Base-by-base conservation (phyloP, 2,329 filamentous ascomycete species). In the Chrysoporthe puriensis region DNA sequence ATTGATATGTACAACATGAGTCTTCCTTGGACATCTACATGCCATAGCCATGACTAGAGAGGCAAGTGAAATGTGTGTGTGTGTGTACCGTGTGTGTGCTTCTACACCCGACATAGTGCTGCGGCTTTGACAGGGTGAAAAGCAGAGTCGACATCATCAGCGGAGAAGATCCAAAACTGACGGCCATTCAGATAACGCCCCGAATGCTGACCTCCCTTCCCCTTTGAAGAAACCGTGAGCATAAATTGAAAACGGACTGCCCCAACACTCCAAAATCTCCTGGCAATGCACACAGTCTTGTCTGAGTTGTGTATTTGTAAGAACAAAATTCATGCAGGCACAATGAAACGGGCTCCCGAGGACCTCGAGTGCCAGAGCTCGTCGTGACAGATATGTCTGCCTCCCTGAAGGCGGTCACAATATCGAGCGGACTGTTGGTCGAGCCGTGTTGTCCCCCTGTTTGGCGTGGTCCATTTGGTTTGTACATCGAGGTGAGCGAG, bases 21-120 rank as follows among this genome's bases (percentile, higher is more conserved):
- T 26, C 46, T 67, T 21, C 58, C 62, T 60, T 64, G 21, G 43
- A 64, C 68, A 69, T 69, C 68, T 69, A 69, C 62, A 69, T 46
- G 56, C 66, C 48, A 59, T 68, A 36, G 62, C 56, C 18, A 54
- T 63, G 43, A 50, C 26, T 36, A 34, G 52, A 34, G 52, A 59
- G 58, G 63, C 65, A 50, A 52, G n/a, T 59, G 26, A n/a, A 61
- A 58, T 42, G 50, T 54, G n/a, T 54, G 26, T 50, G 58, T 36
- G 21, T 34, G 21, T 50, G 42, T 61, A 63, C 26, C 26, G 26
- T 26, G 59, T 57, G 58, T 58, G 26, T 57, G 57, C 40, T 60
- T 54, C 54, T 46, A 18, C 50, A 64, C 50, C 64, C 57, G 48
- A 57, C 56, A 64, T 64, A 50, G 65, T 68, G 52, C 56, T 63